Evolutionary conservation across 176 grass and related monocot genomes (phyloP).

Genomic region (Microstegium vimineum): DNA sequence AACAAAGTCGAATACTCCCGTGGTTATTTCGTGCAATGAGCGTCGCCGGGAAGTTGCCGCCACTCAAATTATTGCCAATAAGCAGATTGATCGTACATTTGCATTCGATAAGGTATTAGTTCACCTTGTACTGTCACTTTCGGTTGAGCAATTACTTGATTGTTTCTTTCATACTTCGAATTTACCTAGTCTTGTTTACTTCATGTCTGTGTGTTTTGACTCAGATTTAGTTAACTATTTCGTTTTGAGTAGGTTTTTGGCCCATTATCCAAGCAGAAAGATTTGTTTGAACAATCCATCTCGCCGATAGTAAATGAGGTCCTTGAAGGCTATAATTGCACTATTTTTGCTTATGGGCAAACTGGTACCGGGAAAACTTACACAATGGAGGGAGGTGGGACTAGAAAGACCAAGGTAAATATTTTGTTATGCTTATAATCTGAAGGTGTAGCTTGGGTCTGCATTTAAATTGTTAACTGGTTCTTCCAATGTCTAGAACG

Average conservation of each 20-base stretch:
- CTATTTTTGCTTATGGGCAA: conserved; percentile 99
- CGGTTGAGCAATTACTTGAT: background rate
- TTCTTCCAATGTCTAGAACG: conserved; percentile 58
- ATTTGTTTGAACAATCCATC: conserved; percentile 91
- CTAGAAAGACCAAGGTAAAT: conserved; percentile 79
- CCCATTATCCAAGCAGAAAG: conserved; percentile 83
- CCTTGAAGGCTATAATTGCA: conserved; percentile 98
- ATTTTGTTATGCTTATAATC: background rate
- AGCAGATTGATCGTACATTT: conserved; percentile 94
- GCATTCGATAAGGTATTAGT: conserved; percentile 83
- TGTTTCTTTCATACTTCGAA: background rate
- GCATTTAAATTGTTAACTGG: conserved; percentile 12
- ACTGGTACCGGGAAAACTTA: conserved; percentile 98
- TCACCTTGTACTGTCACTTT: conserved; percentile 5
- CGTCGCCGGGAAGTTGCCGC: conserved; percentile 78
- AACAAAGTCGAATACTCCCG: conserved; percentile 69
- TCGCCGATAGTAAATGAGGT: conserved; percentile 98
- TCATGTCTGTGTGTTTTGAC: conserved; percentile 18
- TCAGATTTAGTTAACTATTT: conserved; percentile 17
- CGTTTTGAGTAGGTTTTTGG: conserved; percentile 78
- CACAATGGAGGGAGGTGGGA: conserved; percentile 98
- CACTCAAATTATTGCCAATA: conserved; percentile 89
- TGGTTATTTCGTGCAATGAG: conserved; percentile 93
- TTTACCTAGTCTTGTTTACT: conserved; percentile 15
- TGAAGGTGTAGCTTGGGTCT: background rate